Base-by-base conservation (phyloP, 179 eudicot genomes). In the Heliamphora pulchella region DNA sequence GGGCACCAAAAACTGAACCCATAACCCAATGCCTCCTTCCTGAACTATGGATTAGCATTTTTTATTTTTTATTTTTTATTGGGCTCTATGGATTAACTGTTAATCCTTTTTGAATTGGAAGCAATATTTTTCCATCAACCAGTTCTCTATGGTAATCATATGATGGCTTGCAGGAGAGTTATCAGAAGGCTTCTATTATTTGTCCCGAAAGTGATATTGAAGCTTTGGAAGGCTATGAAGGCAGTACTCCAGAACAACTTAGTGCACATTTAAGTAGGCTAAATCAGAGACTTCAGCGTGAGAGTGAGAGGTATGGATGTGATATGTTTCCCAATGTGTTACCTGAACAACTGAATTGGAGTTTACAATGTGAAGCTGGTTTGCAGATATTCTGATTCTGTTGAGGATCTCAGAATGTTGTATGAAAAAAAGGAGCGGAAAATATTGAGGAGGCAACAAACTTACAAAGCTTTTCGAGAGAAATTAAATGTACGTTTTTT, bases 151-250 rank as follows among this genome's bases (percentile, higher is more conserved):
- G 31, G 55, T 76, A 22, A 75, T 63, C 5, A 44, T 6, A 55
- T 74, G 51, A 74, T 79, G 80, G n/a, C 68, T 55, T 86, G 83
- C 89, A 96, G 99, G 96, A 88, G 74, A 82, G 84, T 79, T 85
- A 84, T 86, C 80, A 74, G 78, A 96, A 92, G 82, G 98, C 98
- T 80, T 92, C 98, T 65, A 86, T 80, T 77, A 89, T 94, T 79
- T 92, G 94, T 83, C 91, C 93, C 2, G 98, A 96, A 87, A 89
- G 89, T 82, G 96, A 92, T 76, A 74, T 96, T 84, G 91, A 94
- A 83, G 93, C 89, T 55, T 76, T 91, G 82, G 97, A 89, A 77
- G 98, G 93, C 59, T 83, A 87, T 89, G 85, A 81, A 79, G 96
- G 84, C 50, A 84, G 86, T 81, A 85, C 83, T n/a, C 96, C 96